Evolutionary conservation across 129 eudicot genomes (phyloP).

Genomic region (Helianthus annuus): DNA sequence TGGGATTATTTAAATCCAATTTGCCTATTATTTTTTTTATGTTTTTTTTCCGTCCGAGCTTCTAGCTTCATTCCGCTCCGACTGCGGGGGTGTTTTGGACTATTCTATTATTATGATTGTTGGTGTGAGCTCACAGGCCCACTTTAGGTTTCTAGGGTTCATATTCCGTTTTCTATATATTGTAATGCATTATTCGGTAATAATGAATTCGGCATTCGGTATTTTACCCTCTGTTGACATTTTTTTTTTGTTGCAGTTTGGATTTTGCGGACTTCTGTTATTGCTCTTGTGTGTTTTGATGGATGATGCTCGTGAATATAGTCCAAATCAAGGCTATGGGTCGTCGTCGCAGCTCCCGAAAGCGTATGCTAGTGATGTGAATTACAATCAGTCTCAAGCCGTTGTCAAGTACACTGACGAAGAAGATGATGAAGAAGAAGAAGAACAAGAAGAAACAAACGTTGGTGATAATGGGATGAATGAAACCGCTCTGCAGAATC

Average conservation of each 20-base stretch:
- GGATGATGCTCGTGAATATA: constrained; percentile 61
- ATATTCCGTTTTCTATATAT: no score
- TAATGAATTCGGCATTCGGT: no score
- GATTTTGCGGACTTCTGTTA: constrained; percentile 10
- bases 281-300: constrained; percentile 32
- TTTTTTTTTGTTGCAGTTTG: constrained; percentile 3
- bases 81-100: no score
- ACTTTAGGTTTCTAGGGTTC: no score
- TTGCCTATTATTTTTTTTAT: no score
- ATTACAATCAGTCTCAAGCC: constrained; percentile 32
- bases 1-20: no score
- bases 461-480: constrained; percentile 35
- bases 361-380: constrained; percentile 15
- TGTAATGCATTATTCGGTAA: no score
- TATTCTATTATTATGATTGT: no score
- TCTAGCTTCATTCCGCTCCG: no score
- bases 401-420: constrained; percentile 38
- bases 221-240: background rate
- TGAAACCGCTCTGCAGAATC: constrained; percentile 34
- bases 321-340: constrained; percentile 18
- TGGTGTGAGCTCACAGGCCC: no score
- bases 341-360: background rate
- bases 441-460: constrained; percentile 25
- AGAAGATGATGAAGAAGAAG: constrained; percentile 38
- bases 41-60: no score